A percentile compares a stretch with the other conserved stretches of the same genome.
phyloP scores from a whole-genome alignment of 1,284 basidiomycete species.

The Sanguinoderma infundibulare region DNA sequence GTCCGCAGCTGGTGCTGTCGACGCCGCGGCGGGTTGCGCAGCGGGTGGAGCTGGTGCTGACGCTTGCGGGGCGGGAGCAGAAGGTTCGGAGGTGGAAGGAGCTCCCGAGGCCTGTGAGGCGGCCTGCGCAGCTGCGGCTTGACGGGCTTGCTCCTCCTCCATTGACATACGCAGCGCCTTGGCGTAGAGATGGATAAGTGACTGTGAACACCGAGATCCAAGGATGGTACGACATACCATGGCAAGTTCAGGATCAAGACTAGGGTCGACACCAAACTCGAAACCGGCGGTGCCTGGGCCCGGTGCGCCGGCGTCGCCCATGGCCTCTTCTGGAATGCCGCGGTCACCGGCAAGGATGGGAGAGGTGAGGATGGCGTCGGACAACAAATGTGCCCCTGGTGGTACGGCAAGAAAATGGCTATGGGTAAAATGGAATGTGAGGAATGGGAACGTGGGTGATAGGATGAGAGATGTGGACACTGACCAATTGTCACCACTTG shows the following conservation, averaged over 20 bases:
- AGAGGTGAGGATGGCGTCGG: constrained; percentile 83
- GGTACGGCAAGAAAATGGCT: constrained; percentile 88
- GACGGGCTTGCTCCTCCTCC: constrained; percentile 94
- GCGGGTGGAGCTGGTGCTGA: constrained; percentile 39
- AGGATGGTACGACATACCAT: constrained; percentile 64
- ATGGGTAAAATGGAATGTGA: no score
- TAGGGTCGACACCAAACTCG: constrained; percentile 94
- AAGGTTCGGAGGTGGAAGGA: constrained; percentile 2
- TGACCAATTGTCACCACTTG: constrained; percentile 83
- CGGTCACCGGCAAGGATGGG: constrained; percentile 85
- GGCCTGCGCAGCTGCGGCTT: constrained; percentile 58
- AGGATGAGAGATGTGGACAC: constrained; percentile 31
- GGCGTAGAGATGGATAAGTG: background rate
- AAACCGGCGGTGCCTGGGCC: constrained; percentile 61
- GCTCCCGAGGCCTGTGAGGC: constrained; percentile 30
- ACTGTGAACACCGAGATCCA: constrained; percentile 2
- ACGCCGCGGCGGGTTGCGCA: constrained; percentile 31
- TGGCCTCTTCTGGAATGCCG: constrained; percentile 68
- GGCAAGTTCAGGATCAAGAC: constrained; percentile 94
- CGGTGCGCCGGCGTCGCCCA: constrained; percentile 47
- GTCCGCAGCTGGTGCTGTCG: constrained; percentile 33
- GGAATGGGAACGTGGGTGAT: background rate
- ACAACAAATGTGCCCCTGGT: constrained; percentile 80
- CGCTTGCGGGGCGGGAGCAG: constrained; percentile 20
- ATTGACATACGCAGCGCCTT: constrained; percentile 97